Evolutionary conservation across 2,329 filamentous ascomycete species (phyloP), one percentile per base, ranked within the genome.

Genomic region (Polytolypa hystricis): DNA sequence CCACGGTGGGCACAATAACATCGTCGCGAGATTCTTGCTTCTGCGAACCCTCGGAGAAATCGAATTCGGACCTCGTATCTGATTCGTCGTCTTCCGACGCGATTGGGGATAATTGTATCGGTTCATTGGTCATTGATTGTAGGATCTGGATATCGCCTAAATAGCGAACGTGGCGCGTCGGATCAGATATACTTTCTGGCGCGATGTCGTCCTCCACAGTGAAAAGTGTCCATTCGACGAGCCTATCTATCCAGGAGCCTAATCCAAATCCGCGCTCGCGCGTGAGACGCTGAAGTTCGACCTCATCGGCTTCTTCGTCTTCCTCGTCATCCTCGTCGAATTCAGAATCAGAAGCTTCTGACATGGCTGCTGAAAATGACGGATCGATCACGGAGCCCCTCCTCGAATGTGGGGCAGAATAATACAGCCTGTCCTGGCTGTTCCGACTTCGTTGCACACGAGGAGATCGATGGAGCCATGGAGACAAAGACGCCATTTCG

Each of bases 221-320:
- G 45, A 76, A 76, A 27, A 75, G 44, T 8, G 66, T 67, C 66
- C 71, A 74, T 20, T 71, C 71, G 39, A 77, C 70, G 23, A 77
- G 48, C 16, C 65, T 58, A 44, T 78, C 74, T 47, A 78, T 62
- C 64, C 71, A 70, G 7, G 63, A 57, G 0, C 73, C 73, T 4
- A 77, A 52, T 0, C 73, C 70, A 41, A 71, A 73, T 1, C 66
- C 67, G n/a, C 62, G 57, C 44, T 69, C 63, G 16, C 61, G 56
- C 9, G 70, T 69, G 20, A 76, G 52, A 2, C 63, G 56, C 28
- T 67, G 66, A 12, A 76, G 53, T 47, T 74, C 71, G 16, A 63
- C 62, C 46, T 75, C 72, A 31, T 73, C 70, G 4, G 66, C 59
- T 3, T 60, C 58, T 20, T 62, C 59, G 8, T 55, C 57, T 9